These are phyloP conservation scores for Pseudogymnoascus sp. DNA, from an alignment of 2,329 filamentous ascomycete species.

Conservation along the genomic window DNA sequence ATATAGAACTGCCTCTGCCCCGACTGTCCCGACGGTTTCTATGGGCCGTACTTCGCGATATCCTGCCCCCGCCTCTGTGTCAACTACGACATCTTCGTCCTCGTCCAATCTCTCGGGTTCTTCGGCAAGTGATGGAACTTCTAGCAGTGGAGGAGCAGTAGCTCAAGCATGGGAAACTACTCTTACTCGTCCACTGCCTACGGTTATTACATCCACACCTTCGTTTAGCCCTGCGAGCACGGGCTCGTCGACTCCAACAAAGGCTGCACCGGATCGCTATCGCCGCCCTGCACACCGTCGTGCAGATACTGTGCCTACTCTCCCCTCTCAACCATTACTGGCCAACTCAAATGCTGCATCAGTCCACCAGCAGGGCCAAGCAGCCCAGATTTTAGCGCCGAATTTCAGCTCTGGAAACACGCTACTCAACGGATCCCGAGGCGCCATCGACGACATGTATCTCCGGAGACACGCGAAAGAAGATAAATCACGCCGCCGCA, in stretches of 20 bases:
- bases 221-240: conserved; percentile 45
- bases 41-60: conserved; percentile 33
- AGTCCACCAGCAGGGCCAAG: conserved; percentile 25
- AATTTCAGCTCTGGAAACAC: conserved; percentile 16
- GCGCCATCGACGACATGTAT: conserved; percentile 32
- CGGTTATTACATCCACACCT: conserved; percentile 39
- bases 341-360: neutral
- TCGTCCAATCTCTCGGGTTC: conserved; percentile 27
- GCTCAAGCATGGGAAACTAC: conserved; percentile 14
- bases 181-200: conserved; percentile 30
- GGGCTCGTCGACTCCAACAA: conserved; percentile 41
- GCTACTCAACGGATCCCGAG: conserved; percentile 15
- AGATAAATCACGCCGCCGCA: conserved; percentile 71
- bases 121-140: conserved; percentile 1
- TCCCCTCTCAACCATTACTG: conserved; percentile 11
- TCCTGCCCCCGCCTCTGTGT: conserved; percentile 44
- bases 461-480: conserved; percentile 51
- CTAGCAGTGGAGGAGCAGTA: conserved; percentile 9
- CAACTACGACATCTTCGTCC: conserved; percentile 31
- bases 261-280: conserved; percentile 75
- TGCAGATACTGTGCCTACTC: conserved; percentile 29
- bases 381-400: conserved; percentile 10
- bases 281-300: conserved; percentile 55
- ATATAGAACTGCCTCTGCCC: conserved; percentile 45
- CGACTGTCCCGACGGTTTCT: conserved; percentile 35